Evolutionary conservation across 805 yeast species (phyloP), one percentile per base, ranked within the genome.

Genomic region (Zygosaccharomyces gambellarensis): DNA sequence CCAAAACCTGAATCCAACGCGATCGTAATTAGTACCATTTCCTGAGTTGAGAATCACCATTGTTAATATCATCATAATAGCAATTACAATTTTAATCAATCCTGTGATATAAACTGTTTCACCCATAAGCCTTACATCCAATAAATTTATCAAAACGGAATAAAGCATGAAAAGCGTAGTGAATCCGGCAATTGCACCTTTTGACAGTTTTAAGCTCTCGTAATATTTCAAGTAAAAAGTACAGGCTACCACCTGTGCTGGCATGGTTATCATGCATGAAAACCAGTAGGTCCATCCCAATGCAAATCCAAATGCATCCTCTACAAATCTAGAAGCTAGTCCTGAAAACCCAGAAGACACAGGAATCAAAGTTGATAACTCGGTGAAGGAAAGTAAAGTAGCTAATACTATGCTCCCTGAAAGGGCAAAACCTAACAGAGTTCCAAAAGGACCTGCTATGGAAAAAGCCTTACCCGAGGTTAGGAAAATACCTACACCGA

Each of bases 1-100:
- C 95, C 95, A 87, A 64, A 75, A 87, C 55, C 73, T 73, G 62
- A 85, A 84, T 0, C 95, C 95, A n/a, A 81, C 67, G 23, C 65
- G 61, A 11, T 57, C 49, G 47, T 56, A 57, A 3, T 29, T 22
- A 43, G 73, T 64, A 28, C 47, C 48, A 36, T 17, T 78, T 61
- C 61, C 87, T 9, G 73, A 71, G 63, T 87, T 85, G 46, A 85
- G 60, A 1, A 83, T 74, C 46, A 85, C 74, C 84, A 85, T 82
- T 22, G 80, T 72, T 21, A 86, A 71, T 50, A 86, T 78, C 65
- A 82, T 71, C 10, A 73, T 69, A 3, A 82, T 59, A 1, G 83
- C 71, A 11, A 80, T 63, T 2, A 80, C 36, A 14, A 87, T 70
- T 56, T 85, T 85, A 47, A 80, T 56, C 12, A 82, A 60, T 7